phyloP scores from a whole-genome alignment of 306 rosid genomes.

The Cyclanthera cordifolia region DNA sequence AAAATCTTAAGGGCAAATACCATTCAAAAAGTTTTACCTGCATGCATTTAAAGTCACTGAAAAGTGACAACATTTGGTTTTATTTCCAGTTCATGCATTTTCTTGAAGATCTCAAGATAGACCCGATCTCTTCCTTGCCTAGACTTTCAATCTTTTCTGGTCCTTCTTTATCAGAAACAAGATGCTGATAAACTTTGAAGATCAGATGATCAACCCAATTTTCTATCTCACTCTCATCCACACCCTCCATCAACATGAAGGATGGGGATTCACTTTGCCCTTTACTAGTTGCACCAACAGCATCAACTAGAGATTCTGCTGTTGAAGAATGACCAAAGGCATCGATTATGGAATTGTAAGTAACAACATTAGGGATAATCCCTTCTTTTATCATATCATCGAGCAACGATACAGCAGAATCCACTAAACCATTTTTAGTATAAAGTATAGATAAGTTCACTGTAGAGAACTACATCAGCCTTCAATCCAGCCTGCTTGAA shows the following conservation, averaged over 20 bases:
- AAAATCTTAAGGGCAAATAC: background rate
- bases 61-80: conserved; percentile 54
- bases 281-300: conserved; percentile 18
- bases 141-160: conserved; percentile 28
- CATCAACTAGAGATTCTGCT: conserved; percentile 22
- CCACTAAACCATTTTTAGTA: conserved; percentile 72
- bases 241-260: conserved; percentile 10
- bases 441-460: conserved; percentile 62
- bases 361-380: conserved; percentile 72
- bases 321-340: conserved; percentile 49
- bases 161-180: conserved; percentile 51
- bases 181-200: conserved; percentile 36
- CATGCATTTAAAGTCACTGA: conserved; percentile 91
- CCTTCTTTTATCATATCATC: conserved; percentile 82
- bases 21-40: conserved; percentile 41
- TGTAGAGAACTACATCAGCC: conserved; percentile 80
- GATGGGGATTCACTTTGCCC: conserved; percentile 15
- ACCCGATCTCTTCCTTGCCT: conserved; percentile 31
- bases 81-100: conserved; percentile 58
- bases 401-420: conserved; percentile 65
- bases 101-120: conserved; percentile 52
- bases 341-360: conserved; percentile 72
- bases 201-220: conserved; percentile 20
- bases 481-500: conserved; percentile 56
- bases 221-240: conserved; percentile 12